Conservation (phyloP, 352 stramenopile species). For the Pseudoperonospora humuli region DNA sequence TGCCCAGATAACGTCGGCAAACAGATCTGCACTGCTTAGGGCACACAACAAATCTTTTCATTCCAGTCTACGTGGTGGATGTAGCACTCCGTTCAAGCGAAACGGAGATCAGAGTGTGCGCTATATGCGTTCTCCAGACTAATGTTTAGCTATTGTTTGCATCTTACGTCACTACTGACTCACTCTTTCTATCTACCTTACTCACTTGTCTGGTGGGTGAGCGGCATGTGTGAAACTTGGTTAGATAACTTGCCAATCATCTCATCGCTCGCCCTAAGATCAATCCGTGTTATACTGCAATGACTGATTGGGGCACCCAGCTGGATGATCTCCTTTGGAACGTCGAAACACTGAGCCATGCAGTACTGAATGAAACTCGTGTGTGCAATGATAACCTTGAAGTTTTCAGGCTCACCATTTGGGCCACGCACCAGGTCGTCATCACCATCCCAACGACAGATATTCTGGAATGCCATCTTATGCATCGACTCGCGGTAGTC, state of each 20-base stretch:
- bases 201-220: conserved; percentile 70
- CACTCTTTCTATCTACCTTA: conserved; percentile 21
- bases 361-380: conserved; percentile 77
- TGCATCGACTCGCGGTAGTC: conserved; percentile 75
- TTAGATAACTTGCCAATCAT: conserved; percentile 53
- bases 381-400: conserved; percentile 68
- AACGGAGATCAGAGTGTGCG: too few species aligned
- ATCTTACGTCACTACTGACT: conserved; percentile 12
- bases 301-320: conserved; percentile 64
- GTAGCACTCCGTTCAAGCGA: too few species aligned
- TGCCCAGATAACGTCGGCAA: too few species aligned
- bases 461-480: conserved; percentile 61
- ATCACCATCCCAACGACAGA: conserved; percentile 48
- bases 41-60: too few species aligned
- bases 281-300: conserved; percentile 68
- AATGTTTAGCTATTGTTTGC: not conserved
- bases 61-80: too few species aligned
- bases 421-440: conserved; percentile 17
- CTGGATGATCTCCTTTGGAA: conserved; percentile 71
- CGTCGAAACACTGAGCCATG: conserved; percentile 50
- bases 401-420: conserved; percentile 36
- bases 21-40: too few species aligned
- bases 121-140: too few species aligned
- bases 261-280: conserved; percentile 39
- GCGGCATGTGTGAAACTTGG: conserved; percentile 54